Conservation (phyloP, 352 stramenopile species). For the Phytopythium chamaehyphon region DNA sequence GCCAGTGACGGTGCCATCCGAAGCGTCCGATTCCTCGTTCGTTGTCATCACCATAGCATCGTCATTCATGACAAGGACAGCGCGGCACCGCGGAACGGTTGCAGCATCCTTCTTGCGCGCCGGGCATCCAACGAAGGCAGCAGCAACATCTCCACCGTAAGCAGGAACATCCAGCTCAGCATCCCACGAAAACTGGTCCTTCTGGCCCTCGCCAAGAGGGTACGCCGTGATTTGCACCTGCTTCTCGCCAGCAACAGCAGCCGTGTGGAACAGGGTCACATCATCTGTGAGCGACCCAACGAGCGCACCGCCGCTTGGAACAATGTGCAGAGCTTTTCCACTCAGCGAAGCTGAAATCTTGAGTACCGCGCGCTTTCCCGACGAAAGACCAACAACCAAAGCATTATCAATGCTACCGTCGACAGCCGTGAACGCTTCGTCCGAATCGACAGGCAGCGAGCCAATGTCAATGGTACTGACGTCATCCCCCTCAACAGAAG, state of each 20-base stretch:
- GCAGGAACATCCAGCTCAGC: slow-evolving; percentile 39
- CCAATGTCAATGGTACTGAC: slow-evolving; percentile 23
- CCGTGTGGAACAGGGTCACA: slow-evolving; percentile 49
- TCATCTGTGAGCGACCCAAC: slow-evolving; percentile 57
- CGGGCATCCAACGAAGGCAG: slow-evolving; percentile 52
- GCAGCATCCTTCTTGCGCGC: slow-evolving; percentile 51
- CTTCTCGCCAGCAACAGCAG: slow-evolving; percentile 14
- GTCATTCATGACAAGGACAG: slow-evolving; percentile 65
- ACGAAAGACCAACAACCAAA: slow-evolving; percentile 46
- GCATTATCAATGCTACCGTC: slow-evolving; percentile 35
- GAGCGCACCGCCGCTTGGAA: slow-evolving; percentile 37
- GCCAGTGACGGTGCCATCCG: slow-evolving; percentile 13
- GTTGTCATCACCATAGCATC: slow-evolving; percentile 67
- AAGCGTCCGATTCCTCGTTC: slow-evolving; percentile 39
- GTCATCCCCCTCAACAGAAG: slow-evolving; percentile 29
- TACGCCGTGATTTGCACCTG: slow-evolving; percentile 43
- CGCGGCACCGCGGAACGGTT: slow-evolving; percentile 35
- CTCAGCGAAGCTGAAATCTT: slow-evolving; percentile 38
- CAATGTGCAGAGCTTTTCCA: slow-evolving; percentile 31
- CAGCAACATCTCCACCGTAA: slow-evolving; percentile 46
- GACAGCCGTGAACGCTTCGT: slow-evolving; percentile 32
- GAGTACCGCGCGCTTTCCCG: slow-evolving; percentile 54
- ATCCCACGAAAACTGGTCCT: slow-evolving; percentile 37
- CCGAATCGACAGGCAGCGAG: slow-evolving; percentile 25
- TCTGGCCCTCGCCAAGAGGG: slow-evolving; percentile 21